phyloP scores from a whole-genome alignment of 805 yeast genomes.

The Wickerhamiella occidentalis region DNA sequence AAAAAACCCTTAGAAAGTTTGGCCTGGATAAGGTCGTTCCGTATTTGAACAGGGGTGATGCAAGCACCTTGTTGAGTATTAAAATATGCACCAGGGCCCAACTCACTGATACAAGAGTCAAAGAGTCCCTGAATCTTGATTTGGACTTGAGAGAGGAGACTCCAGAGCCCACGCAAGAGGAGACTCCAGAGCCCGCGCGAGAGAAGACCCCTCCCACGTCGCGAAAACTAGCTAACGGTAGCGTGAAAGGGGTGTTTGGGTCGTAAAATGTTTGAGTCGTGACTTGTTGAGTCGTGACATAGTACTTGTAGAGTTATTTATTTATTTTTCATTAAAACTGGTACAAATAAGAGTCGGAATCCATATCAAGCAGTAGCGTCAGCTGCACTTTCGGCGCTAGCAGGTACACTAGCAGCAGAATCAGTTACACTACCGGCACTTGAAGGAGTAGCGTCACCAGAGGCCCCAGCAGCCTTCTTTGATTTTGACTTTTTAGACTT shows the following conservation, averaged over 20 bases:
- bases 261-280: no score
- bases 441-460: background rate
- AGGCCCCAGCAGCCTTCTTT: background rate
- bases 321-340: no score
- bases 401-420: background rate
- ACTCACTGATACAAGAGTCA: background rate
- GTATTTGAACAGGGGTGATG: slow-evolving; percentile 4
- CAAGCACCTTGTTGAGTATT: slow-evolving; percentile 2
- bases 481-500: slow-evolving; percentile 8
- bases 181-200: no score
- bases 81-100: background rate
- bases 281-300: no score
- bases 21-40: background rate
- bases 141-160: background rate
- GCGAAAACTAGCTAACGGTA: no score
- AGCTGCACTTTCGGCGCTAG: background rate
- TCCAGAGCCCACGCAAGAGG: no score
- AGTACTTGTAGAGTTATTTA: no score
- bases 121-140: background rate
- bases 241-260: no score
- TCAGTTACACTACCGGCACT: background rate
- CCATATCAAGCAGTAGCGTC: background rate
- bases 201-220: no score
- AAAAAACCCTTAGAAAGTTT: background rate
- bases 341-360: no score